A percentile compares a stretch with the other conserved stretches of the same genome.
Evolutionary conservation across 108 stramenopile genomes (phyloP).

Genomic region (Cyclotella distinguenda): DNA sequence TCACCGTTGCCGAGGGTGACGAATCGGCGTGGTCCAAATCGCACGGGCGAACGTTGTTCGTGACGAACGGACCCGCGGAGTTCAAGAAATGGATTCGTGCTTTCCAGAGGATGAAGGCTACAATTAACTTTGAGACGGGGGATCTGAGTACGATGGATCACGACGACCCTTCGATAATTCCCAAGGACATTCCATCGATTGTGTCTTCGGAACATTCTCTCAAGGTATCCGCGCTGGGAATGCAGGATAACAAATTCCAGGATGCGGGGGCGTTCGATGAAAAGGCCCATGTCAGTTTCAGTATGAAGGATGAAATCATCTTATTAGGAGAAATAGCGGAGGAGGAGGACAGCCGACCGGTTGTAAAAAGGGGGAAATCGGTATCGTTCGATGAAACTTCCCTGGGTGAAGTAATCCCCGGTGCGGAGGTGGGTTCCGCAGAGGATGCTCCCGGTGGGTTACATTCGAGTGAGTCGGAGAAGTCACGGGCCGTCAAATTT

Average conservation of each 20-base stretch:
- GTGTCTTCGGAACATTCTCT: not conserved
- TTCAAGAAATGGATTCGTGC: conserved; percentile 28
- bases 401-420: conserved; percentile 8
- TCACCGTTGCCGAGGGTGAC: conserved; percentile 11
- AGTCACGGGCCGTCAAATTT: not conserved
- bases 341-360: not conserved
- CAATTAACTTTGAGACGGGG: conserved; percentile 7
- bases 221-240: conserved; percentile 5
- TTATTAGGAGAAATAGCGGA: not conserved
- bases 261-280: not conserved
- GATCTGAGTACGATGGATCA: not conserved
- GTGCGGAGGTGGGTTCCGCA: not conserved
- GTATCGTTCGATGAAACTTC: conserved; percentile 15
- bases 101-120: conserved; percentile 22
- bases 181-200: not conserved
- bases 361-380: conserved; percentile 3
- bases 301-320: conserved; percentile 5
- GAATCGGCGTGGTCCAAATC: conserved; percentile 2
- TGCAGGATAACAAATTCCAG: conserved; percentile 13
- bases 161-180: not conserved
- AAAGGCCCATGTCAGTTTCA: conserved; percentile 1
- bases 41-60: conserved; percentile 9
- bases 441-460: not conserved
- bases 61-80: conserved; percentile 25
- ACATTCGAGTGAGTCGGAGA: not conserved